A percentile compares a stretch with the other conserved stretches of the same genome.
Conservation (phyloP, 1,139 yeast genomes). For the Pneumocystis murina region DNA sequence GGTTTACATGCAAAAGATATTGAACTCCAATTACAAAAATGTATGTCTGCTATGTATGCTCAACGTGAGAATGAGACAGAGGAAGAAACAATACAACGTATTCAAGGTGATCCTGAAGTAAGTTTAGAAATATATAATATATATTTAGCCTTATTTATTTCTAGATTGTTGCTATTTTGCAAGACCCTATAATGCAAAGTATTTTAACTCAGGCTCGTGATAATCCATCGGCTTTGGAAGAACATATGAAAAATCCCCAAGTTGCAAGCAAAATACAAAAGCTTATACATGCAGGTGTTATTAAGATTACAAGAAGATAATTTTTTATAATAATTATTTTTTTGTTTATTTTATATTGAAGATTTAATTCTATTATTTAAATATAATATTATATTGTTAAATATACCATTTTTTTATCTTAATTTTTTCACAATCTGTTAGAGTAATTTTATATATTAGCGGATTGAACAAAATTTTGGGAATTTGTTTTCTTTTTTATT, state of each 20-base stretch:
- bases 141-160: conserved; percentile 16
- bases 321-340: not conserved
- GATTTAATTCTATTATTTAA: not conserved
- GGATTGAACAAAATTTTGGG: no score
- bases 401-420: no score
- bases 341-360: not conserved
- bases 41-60: conserved; percentile 62
- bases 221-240: conserved; percentile 92
- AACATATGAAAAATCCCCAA: conserved; percentile 94
- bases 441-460: no score
- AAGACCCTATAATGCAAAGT: conserved; percentile 95
- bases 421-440: no score
- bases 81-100: conserved; percentile 86
- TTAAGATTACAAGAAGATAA: conserved; percentile 35
- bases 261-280: conserved; percentile 77
- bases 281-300: conserved; percentile 92
- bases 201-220: conserved; percentile 87
- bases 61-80: conserved; percentile 81
- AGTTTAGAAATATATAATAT: conserved; percentile 5
- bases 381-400: not conserved
- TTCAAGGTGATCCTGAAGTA: conserved; percentile 75
- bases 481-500: no score
- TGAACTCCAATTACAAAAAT: conserved; percentile 67
- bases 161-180: conserved; percentile 55
- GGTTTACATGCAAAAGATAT: conserved; percentile 58